phyloP scores from a whole-genome alignment of 495 filamentous ascomycete species.

The Aspergillus bridgeri region DNA sequence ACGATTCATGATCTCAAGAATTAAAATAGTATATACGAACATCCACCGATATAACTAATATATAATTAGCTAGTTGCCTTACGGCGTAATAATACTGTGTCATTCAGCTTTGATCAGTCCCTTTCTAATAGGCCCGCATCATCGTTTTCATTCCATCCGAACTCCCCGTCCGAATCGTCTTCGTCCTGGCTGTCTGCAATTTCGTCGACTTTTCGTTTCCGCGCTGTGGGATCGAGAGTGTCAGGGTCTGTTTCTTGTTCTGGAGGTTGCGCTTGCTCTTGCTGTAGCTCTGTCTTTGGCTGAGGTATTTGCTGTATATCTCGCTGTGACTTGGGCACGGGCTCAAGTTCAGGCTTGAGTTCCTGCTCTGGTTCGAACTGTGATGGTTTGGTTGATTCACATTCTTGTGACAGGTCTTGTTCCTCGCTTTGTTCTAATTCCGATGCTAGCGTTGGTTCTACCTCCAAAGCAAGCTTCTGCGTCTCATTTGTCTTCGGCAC shows the following conservation, averaged over 20 bases:
- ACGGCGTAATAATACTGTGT: no score
- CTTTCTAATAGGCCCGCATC: constrained; percentile 14
- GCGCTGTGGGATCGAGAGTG: constrained; percentile 8
- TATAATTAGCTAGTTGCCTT: no score
- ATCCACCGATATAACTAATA: no score
- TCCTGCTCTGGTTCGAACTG: no score
- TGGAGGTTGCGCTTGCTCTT: background rate
- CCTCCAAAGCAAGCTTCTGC: background rate
- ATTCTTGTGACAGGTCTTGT: background rate
- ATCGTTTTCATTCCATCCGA: constrained; percentile 26
- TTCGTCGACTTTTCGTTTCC: constrained; percentile 51
- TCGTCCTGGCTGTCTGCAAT: constrained; percentile 51
- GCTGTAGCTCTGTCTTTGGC: background rate
- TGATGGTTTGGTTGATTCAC: no score
- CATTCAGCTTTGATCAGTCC: no score
- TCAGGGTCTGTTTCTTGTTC: background rate
- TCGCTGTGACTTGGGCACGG: no score
- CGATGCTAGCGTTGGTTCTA: background rate
- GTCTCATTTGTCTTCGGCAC: background rate
- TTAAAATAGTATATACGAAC: background rate
- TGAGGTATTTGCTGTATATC: no score
- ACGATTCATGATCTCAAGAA: background rate
- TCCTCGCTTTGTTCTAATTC: background rate
- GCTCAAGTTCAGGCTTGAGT: no score
- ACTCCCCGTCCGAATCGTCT: constrained; percentile 42